Base-by-base conservation (phyloP, 176 grass and related monocot genomes). In the Otatea glauca region DNA sequence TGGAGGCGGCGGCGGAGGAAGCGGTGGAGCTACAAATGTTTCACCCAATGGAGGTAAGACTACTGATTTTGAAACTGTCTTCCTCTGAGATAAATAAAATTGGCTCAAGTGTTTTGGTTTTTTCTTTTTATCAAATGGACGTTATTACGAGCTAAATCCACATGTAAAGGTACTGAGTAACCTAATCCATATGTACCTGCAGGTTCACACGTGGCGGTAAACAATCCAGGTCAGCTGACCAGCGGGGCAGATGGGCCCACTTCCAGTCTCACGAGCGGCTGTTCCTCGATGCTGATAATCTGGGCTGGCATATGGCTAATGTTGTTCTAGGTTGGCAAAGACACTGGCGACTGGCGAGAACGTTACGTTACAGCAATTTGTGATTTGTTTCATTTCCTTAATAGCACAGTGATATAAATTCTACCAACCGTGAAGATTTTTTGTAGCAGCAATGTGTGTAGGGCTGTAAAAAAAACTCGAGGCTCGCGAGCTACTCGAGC, bases 141-240 rank as follows among this genome's bases (percentile, higher is more conserved):
- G 35, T 37, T 49, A 20, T n/a, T 2, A 71, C 7, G 5, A 25
- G 45, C 24, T 4, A 27, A 73, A 73, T 32, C 16, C 35, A 71
- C 32, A 4, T 11, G 60, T 13, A 63, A 1, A 50, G 5, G 12
- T n/a, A 77, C 17, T 9, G 9, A 62, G 39, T 66, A 9, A 51
- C 43, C 69, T 69, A 25, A 84, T 79, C 27, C 1, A 75, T 18
- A 43, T 80, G 42, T 62, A 34, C 65, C 35, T 29, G 70, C 77
- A 94, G 92, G 87, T 69, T 83, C 92, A 50, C 90, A 85, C 53
- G 59, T 88, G 81, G 90, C 81, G 42, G 78, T 77, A 38, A 90
- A 4, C 66, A 15, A 43, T 32, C 56, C 76, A 35, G 58, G n/a
- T 43, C 81, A 86, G 42, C 56, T 0, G 34, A 59, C 63, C 7